Evolutionary conservation across 1,284 basidiomycete species (phyloP).

Genomic region (Malassezia obtusa): DNA sequence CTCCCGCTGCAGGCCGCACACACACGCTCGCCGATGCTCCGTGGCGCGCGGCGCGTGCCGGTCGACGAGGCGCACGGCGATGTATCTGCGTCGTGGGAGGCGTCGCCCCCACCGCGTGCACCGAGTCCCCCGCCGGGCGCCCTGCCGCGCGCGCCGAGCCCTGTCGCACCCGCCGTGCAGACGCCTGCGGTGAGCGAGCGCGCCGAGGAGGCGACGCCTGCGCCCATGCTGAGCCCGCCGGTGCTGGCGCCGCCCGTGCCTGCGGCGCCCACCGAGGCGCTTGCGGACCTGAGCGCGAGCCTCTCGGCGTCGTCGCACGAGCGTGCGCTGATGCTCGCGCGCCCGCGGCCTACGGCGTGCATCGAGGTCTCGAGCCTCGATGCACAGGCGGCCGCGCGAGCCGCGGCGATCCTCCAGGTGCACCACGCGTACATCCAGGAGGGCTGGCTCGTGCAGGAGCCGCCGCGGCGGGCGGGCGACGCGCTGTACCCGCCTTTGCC

Average conservation of each 20-base stretch:
- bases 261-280: background rate
- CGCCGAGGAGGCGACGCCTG: background rate
- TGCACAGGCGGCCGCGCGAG: constrained; percentile 30
- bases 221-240: background rate
- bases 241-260: background rate
- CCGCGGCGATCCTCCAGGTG: constrained; percentile 37
- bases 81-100: no score
- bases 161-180: background rate
- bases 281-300: constrained; percentile 9
- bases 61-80: no score
- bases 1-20: background rate
- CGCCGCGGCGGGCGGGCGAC: background rate
- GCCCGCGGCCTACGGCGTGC: constrained; percentile 27
- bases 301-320: constrained; percentile 14
- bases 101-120: no score
- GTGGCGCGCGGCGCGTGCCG: no score
- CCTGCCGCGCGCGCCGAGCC: no score
- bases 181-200: no score
- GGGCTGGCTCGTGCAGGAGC: constrained; percentile 20
- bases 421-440: constrained; percentile 40
- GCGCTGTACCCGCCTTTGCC: background rate
- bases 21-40: no score
- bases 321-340: constrained; percentile 29
- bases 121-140: no score
- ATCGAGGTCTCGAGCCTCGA: constrained; percentile 37